phyloP scores from a whole-genome alignment of 768 basidiomycete species.

The Serpula lacrymans region DNA sequence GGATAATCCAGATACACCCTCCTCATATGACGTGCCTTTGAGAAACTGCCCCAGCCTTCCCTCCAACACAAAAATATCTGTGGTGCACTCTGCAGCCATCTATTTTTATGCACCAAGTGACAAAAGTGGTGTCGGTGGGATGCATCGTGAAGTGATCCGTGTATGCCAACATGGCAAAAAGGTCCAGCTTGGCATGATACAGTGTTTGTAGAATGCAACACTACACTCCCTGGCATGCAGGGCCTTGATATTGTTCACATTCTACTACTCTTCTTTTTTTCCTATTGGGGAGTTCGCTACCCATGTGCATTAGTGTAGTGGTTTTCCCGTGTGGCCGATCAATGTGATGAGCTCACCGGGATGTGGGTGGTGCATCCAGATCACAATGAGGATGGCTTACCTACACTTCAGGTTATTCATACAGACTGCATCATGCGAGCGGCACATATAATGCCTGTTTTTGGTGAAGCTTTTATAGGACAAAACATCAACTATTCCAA shows the following conservation, averaged over 20 bases:
- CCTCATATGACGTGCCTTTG: constrained; percentile 1
- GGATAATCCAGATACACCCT: constrained; percentile 4
- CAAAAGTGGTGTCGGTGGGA: constrained; percentile 23
- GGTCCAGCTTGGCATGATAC: constrained; percentile 19
- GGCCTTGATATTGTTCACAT: constrained; percentile 25
- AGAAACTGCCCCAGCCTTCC: constrained; percentile 1
- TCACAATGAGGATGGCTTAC: not conserved
- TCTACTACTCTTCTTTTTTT: constrained; percentile 29
- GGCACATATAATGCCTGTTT: constrained; percentile 24
- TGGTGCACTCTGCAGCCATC: constrained; percentile 22
- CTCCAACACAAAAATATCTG: constrained; percentile 7
- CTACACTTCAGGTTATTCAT: constrained; percentile 15
- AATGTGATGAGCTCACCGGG: constrained; percentile 23
- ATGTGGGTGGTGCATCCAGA: constrained; percentile 31
- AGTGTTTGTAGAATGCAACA: constrained; percentile 24
- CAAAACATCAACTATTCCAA: constrained; percentile 13
- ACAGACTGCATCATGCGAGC: constrained; percentile 24
- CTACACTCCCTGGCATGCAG: constrained; percentile 17
- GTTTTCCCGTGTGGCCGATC: constrained; percentile 12
- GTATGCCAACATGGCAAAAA: constrained; percentile 19
- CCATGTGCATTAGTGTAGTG: constrained; percentile 29
- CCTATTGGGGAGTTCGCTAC: constrained; percentile 1
- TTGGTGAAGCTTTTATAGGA: constrained; percentile 15
- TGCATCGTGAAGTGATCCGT: constrained; percentile 26
- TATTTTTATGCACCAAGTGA: constrained; percentile 29